Conservation (phyloP, 2,329 filamentous ascomycete genomes). For the Phyllosticta ampelicida region DNA sequence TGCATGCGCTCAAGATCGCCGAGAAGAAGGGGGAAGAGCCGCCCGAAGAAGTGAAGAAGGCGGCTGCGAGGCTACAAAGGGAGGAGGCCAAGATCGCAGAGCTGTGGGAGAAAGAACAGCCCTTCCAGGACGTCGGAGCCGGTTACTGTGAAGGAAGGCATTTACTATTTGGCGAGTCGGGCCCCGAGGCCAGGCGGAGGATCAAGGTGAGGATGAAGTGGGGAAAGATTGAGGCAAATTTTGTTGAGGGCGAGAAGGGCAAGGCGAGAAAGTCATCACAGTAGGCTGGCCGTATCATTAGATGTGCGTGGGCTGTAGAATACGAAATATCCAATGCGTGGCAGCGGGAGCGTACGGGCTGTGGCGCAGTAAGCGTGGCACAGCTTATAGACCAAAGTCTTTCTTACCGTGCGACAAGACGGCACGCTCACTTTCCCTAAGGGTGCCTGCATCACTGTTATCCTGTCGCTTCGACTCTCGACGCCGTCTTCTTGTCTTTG, state of each 20-base stretch:
- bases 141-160: neutral
- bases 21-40: neutral
- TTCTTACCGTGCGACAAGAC: neutral
- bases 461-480: neutral
- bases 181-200: neutral
- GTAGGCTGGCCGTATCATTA: neutral
- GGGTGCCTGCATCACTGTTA: neutral
- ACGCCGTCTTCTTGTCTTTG: neutral
- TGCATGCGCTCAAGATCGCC: neutral
- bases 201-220: neutral
- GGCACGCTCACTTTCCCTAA: neutral
- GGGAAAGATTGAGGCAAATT: neutral
- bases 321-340: neutral
- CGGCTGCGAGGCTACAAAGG: neutral
- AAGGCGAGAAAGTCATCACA: neutral
- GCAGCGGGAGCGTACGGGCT: neutral
- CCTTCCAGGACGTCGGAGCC: neutral
- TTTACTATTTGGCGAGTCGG: neutral
- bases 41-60: neutral
- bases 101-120: neutral
- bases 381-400: neutral
- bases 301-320: neutral
- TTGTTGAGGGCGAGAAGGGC: neutral
- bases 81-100: neutral
- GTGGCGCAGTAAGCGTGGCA: neutral